A percentile compares a stretch with the other conserved stretches of the same genome.
These are phyloP conservation scores for Didymella exigua DNA, from an alignment of 2,329 filamentous ascomycete species.

Conservation along the genomic window DNA sequence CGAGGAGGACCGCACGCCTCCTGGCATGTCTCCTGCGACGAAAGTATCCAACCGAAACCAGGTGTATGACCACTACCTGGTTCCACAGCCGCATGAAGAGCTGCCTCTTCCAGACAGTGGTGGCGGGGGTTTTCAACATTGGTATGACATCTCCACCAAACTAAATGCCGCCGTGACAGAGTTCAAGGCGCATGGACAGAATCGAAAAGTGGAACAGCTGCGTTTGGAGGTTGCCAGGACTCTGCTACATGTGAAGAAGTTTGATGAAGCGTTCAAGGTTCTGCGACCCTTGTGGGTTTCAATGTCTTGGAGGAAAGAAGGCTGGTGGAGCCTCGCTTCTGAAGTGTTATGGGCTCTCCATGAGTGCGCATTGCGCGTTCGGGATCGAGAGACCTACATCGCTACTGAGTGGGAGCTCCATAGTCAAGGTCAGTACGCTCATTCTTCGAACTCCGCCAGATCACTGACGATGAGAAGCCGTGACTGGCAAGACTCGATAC, in stretches of 20 bases:
- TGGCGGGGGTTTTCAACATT: slow-evolving; percentile 57
- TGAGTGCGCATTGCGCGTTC: slow-evolving; percentile 56
- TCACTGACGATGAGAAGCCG: slow-evolving; percentile 33
- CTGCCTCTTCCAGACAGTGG: slow-evolving; percentile 50
- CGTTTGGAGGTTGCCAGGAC: slow-evolving; percentile 62
- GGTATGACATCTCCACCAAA: slow-evolving; percentile 55
- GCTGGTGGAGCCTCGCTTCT: slow-evolving; percentile 64
- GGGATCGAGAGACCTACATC: slow-evolving; percentile 56
- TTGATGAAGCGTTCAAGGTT: slow-evolving; percentile 57
- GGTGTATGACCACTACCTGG: slow-evolving; percentile 66
- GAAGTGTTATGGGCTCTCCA: slow-evolving; percentile 61
- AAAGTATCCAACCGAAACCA: slow-evolving; percentile 59
- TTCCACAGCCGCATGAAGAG: slow-evolving; percentile 64
- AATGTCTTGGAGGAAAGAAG: slow-evolving; percentile 63
- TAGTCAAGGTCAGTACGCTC: slow-evolving; percentile 33
- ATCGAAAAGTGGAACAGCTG: slow-evolving; percentile 60
- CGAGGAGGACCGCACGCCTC: slow-evolving; percentile 62
- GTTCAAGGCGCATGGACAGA: slow-evolving; percentile 60
- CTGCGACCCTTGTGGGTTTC: slow-evolving; percentile 61
- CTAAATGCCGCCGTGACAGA: slow-evolving; percentile 56
- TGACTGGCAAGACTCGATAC: slow-evolving; percentile 42
- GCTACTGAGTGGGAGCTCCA: slow-evolving; percentile 64
- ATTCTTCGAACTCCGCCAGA: neutral
- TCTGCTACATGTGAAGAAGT: slow-evolving; percentile 57
- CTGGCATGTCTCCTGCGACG: slow-evolving; percentile 61